A percentile compares a stretch with the other conserved stretches of the same genome.
These are phyloP conservation scores for Myxozyma kluyveri DNA, from an alignment of 805 yeast genomes.

Conservation along the genomic window DNA sequence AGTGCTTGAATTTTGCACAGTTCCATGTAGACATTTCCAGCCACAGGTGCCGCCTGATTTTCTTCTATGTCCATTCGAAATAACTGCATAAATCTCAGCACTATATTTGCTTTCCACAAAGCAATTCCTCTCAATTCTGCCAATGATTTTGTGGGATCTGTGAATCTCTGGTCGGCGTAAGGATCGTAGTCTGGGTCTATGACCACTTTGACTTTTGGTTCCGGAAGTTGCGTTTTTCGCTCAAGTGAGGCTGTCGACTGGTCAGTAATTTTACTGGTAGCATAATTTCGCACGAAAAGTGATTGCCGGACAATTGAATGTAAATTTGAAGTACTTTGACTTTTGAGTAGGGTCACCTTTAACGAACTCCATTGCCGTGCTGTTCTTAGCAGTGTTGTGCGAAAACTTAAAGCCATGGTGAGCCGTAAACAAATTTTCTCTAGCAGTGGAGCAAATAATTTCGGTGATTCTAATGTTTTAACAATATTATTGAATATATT, in stretches of 20 bases:
- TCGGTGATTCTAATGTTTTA: too few species aligned
- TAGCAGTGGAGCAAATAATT: too few species aligned
- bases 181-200: constrained; percentile 18
- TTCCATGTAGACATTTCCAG: constrained; percentile 83
- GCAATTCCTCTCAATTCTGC: constrained; percentile 21
- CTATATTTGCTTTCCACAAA: constrained; percentile 16
- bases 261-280: too few species aligned
- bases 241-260: not conserved
- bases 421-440: too few species aligned
- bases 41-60: constrained; percentile 89
- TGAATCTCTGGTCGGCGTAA: constrained; percentile 4
- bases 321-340: too few species aligned
- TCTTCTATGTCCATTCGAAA: constrained; percentile 87
- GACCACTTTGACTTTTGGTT: constrained; percentile 4
- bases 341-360: too few species aligned
- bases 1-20: constrained; percentile 80
- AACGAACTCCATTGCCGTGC: too few species aligned
- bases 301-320: too few species aligned
- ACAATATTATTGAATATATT: too few species aligned
- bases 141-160: constrained; percentile 9
- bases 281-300: too few species aligned
- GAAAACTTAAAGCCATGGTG: too few species aligned
- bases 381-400: too few species aligned
- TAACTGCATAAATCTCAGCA: constrained; percentile 34
- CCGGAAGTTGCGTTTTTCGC: constrained; percentile 16